Evolutionary conservation across 176 grass and related monocot species (phyloP).

Genomic region (Thinopyrum elongatum): DNA sequence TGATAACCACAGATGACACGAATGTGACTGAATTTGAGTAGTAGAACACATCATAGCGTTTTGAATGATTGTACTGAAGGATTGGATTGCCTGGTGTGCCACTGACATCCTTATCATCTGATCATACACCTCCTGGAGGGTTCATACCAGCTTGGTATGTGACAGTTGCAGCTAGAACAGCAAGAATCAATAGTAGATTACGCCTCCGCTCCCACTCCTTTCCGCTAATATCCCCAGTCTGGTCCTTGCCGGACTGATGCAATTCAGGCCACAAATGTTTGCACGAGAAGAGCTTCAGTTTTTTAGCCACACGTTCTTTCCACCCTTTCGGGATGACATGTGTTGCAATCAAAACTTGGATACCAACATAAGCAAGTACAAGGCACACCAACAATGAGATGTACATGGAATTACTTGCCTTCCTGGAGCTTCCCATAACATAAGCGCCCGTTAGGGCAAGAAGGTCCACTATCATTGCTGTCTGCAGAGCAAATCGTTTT

Average conservation of each 20-base stretch:
- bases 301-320: background rate
- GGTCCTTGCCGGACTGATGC: background rate
- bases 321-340: background rate
- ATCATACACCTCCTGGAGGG: slow-evolving; percentile 38
- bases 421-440: slow-evolving; percentile 23
- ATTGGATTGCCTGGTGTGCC: slow-evolving; percentile 28
- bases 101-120: background rate
- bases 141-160: slow-evolving; percentile 39
- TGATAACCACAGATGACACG: slow-evolving; percentile 34
- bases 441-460: slow-evolving; percentile 22
- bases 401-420: slow-evolving; percentile 20
- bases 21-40: slow-evolving; percentile 43
- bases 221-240: background rate
- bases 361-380: background rate
- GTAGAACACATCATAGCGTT: slow-evolving; percentile 39
- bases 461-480: slow-evolving; percentile 2
- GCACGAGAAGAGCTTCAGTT: background rate
- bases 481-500: slow-evolving; percentile 5
- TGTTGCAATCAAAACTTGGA: background rate
- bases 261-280: background rate
- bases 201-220: slow-evolving; percentile 34
- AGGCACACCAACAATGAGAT: background rate
- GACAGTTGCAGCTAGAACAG: slow-evolving; percentile 33
- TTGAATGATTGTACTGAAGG: slow-evolving; percentile 29
- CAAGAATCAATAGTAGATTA: slow-evolving; percentile 38